These are phyloP conservation scores for Sclerotinia spermophila DNA, from an alignment of 2,329 filamentous ascomycete species.

Conservation along the genomic window DNA sequence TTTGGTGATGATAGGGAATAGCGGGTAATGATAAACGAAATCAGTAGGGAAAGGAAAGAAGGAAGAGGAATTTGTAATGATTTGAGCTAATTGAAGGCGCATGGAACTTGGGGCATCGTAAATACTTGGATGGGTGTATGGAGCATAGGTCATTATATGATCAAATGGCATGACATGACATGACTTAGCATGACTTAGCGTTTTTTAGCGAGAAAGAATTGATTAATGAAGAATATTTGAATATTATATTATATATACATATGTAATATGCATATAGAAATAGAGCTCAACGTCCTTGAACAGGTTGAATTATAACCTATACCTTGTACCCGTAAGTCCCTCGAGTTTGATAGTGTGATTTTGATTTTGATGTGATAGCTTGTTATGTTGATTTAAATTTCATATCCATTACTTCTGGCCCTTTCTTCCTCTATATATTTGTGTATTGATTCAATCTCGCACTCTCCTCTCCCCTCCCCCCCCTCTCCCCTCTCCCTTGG, in stretches of 20 bases:
- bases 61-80: conserved; percentile 17
- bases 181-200: not conserved
- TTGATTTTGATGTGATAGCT: not conserved
- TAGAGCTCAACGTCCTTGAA: not conserved
- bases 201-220: not conserved
- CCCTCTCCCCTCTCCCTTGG: too few species aligned
- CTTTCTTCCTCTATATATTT: too few species aligned
- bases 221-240: not conserved
- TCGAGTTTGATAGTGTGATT: not conserved
- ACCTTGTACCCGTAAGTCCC: not conserved
- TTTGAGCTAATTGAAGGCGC: not conserved
- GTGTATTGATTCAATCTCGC: too few species aligned
- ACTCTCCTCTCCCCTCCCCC: too few species aligned
- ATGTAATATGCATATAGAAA: not conserved
- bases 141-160: not conserved
- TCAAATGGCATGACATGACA: not conserved
- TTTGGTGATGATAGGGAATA: conserved; percentile 63
- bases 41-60: conserved; percentile 45
- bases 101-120: not conserved
- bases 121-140: not conserved
- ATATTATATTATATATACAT: not conserved
- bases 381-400: too few species aligned
- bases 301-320: not conserved
- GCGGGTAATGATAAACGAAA: conserved; percentile 45
- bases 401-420: too few species aligned